phyloP scores from a whole-genome alignment of 495 filamentous ascomycete species.

The Penicillium antarcticum region DNA sequence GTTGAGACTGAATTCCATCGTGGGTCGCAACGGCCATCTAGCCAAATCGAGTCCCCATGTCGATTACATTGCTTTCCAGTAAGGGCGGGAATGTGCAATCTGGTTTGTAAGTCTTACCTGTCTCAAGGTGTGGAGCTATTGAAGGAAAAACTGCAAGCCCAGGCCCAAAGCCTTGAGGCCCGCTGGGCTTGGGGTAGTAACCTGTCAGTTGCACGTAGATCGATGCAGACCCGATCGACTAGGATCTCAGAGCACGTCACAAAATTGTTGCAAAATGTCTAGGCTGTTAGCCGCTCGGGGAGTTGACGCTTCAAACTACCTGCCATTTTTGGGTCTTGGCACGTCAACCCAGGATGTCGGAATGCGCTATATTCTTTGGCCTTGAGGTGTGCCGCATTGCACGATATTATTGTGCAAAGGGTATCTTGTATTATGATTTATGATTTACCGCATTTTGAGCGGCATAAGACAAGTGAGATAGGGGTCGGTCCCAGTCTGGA shows the following conservation, averaged over 20 bases:
- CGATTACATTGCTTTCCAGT: background rate
- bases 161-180: too few relatives aligned
- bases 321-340: constrained; percentile 7
- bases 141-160: too few relatives aligned
- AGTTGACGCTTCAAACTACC: background rate
- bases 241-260: background rate
- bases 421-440: too few relatives aligned
- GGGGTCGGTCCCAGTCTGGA: background rate
- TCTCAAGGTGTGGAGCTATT: too few relatives aligned
- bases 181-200: too few relatives aligned
- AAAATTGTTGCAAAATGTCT: background rate
- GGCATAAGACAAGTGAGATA: background rate
- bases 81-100: too few relatives aligned
- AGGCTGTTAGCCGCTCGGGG: too few relatives aligned
- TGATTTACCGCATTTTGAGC: background rate
- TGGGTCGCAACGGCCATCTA: constrained; percentile 23
- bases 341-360: constrained; percentile 11
- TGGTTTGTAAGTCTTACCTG: too few relatives aligned
- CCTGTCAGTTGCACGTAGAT: too few relatives aligned
- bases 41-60: constrained; percentile 4
- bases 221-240: too few relatives aligned
- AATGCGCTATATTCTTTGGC: constrained; percentile 1
- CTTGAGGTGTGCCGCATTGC: background rate
- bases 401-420: too few relatives aligned
- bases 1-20: background rate